Evolutionary conservation across 495 filamentous ascomycete genomes (phyloP).

Genomic region (Bacidia gigantensis): DNA sequence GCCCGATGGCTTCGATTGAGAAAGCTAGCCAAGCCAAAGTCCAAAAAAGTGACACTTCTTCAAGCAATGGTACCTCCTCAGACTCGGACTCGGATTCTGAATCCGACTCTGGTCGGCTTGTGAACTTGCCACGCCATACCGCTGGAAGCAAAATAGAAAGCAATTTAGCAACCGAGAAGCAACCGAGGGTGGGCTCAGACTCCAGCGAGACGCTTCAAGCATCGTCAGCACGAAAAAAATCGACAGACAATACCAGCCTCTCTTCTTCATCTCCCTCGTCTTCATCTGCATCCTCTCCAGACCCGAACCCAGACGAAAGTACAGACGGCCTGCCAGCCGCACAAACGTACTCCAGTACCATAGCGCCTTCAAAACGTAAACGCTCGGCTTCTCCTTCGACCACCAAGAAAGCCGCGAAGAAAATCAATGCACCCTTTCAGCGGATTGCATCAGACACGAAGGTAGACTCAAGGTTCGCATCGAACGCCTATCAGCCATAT

Average conservation of each 20-base stretch:
- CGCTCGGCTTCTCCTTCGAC: conserved; percentile 31
- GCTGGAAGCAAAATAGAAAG: too few species aligned
- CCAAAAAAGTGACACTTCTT: conserved; percentile 8
- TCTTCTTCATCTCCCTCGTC: conserved; percentile 20
- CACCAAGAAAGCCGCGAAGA: conserved; percentile 32
- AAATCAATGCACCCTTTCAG: conserved; percentile 32
- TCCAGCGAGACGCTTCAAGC: background rate
- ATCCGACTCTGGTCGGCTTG: background rate
- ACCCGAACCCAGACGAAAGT: conserved; percentile 21
- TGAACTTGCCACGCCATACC: too few species aligned
- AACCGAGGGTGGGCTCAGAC: background rate
- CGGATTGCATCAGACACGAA: conserved; percentile 15
- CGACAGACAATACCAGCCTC: conserved; percentile 17
- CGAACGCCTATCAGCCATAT: conserved; percentile 65
- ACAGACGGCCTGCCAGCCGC: background rate
- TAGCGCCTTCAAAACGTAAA: conserved; percentile 27
- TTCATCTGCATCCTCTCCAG: conserved; percentile 14
- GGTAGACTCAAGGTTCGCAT: conserved; percentile 42
- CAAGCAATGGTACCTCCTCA: conserved; percentile 6
- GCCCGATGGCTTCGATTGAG: too few species aligned
- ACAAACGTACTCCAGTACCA: background rate
- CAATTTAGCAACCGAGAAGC: background rate
- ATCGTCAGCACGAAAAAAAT: background rate
- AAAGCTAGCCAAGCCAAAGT: background rate
- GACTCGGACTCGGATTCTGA: background rate